These are phyloP conservation scores for Scheffersomyces ergatensis DNA, from an alignment of 805 yeast genomes.

Conservation along the genomic window DNA sequence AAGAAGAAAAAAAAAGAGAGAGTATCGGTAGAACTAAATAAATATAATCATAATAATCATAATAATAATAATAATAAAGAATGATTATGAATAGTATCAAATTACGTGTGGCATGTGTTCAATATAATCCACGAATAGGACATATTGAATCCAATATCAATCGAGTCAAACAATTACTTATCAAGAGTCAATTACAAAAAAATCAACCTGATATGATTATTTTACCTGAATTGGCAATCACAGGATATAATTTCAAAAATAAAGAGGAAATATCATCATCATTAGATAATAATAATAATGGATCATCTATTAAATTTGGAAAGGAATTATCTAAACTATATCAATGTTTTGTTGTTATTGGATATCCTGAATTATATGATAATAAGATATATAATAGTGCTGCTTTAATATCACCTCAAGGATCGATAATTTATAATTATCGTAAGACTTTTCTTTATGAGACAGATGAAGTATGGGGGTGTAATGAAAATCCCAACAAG, in stretches of 20 bases:
- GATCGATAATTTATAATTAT: constrained; percentile 61
- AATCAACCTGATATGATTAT: constrained; percentile 57
- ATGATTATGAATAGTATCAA: constrained; percentile 30
- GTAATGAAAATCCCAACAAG: constrained; percentile 56
- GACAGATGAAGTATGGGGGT: constrained; percentile 81
- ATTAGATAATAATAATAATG: constrained; percentile 44
- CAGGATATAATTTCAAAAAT: constrained; percentile 72
- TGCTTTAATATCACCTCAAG: constrained; percentile 56
- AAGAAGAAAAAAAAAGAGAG: too few species aligned
- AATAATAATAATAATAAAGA: too few species aligned
- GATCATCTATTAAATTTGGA: constrained; percentile 59
- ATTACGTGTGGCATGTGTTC: constrained; percentile 62
- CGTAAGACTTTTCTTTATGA: constrained; percentile 74
- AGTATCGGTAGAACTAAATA: too few species aligned
- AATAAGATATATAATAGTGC: constrained; percentile 66
- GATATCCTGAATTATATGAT: constrained; percentile 67
- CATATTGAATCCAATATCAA: constrained; percentile 51
- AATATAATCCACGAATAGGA: constrained; percentile 65
- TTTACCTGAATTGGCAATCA: constrained; percentile 80
- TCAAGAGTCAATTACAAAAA: constrained; percentile 16
- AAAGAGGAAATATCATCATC: constrained; percentile 52
- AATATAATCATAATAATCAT: not conserved
- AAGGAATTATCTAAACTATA: constrained; percentile 45
- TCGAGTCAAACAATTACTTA: constrained; percentile 43
- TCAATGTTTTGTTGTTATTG: constrained; percentile 68